Base-by-base conservation (phyloP, 768 basidiomycete species). In the Tricholoma matsutake region DNA sequence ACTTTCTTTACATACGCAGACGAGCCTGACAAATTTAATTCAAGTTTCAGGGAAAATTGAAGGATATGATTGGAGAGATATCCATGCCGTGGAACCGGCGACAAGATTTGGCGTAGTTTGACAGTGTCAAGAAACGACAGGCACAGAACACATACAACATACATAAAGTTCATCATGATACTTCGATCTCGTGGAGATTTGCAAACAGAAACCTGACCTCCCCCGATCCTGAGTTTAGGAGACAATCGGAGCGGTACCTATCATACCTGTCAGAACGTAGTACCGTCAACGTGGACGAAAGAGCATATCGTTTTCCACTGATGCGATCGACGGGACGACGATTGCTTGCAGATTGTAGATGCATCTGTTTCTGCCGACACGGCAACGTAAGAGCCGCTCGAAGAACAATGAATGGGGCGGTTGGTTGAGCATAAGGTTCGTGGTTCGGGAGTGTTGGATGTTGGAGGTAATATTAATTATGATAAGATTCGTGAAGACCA, bases 361-460 rank as follows among this genome's bases (percentile, higher is more conserved):
- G 64, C 70, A 80, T 78, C 75, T 74, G 78, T 71, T 69, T 78
- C 76, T 78, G 78, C 75, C 79, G 81, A 79, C 72, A 74, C 75
- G 77, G 75, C 73, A 75, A 67, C 65, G 68, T 58, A 61, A 63
- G 64, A 54, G 67, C 72, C 79, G 64, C 52, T 61, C 56, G 22
- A 62, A 62, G 67, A 65, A 62, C 58, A 64, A 67, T 80, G 79
- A 83, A 83, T 83, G 82, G 82, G 84, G 76, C 70, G 64, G 61
- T 64, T 66, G 64, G 3, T 25, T 25, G 22, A 25, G 22, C 22
- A 25, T 3, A 25, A 25, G 22, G 22, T 25, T 25, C 22, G 68
- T 66, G 70, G 67, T 66, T 81, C 80, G 81, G 83, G 73, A 74
- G 79, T 82, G n/a, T n/a, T n/a, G n/a, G n/a, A n/a, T n/a, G 79